A percentile compares a stretch with the other conserved stretches of the same genome.
phyloP scores from a whole-genome alignment of 306 rosid genomes.

The Inga oerstediana region DNA sequence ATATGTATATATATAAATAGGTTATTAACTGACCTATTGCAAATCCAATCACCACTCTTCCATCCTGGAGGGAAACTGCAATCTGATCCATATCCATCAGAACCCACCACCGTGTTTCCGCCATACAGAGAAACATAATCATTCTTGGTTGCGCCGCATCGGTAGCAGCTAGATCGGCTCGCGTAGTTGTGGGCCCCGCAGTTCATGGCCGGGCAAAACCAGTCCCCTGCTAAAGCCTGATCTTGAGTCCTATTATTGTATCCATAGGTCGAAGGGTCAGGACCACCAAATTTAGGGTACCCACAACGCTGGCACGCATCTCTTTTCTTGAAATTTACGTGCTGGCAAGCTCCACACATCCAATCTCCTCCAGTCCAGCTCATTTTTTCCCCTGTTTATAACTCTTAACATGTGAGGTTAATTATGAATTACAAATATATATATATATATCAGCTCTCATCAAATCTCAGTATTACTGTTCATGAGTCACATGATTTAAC shows the following conservation, averaged over 20 bases:
- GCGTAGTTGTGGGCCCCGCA: slow-evolving; percentile 94
- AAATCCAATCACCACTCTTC: slow-evolving; percentile 92
- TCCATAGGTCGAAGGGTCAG: slow-evolving; percentile 73
- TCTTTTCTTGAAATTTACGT: slow-evolving; percentile 80
- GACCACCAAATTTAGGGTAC: slow-evolving; percentile 87
- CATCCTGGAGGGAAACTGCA: slow-evolving; percentile 78
- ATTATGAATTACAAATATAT: too few relatives aligned
- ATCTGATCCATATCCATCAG: slow-evolving; percentile 57
- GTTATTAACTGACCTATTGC: slow-evolving; percentile 59
- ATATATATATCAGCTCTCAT: not conserved
- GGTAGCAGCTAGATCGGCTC: slow-evolving; percentile 74
- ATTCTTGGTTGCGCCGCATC: slow-evolving; percentile 60
- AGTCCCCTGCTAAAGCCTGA: slow-evolving; percentile 73
- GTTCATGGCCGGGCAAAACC: slow-evolving; percentile 69
- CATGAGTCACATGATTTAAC: not conserved
- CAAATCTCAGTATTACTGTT: not conserved
- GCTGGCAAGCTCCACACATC: slow-evolving; percentile 89
- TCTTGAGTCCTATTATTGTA: slow-evolving; percentile 63
- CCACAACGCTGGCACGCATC: slow-evolving; percentile 80
- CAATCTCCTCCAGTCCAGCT: slow-evolving; percentile 92
- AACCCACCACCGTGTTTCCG: slow-evolving; percentile 40
- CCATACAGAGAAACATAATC: slow-evolving; percentile 48
- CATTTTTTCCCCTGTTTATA: slow-evolving; percentile 58
- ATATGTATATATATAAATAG: not conserved
- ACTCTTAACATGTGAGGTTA: not conserved